Evolutionary conservation across 208 protist species (phyloP), one percentile per base, ranked within the genome.

Genomic region (Naegleria gruberi): DNA sequence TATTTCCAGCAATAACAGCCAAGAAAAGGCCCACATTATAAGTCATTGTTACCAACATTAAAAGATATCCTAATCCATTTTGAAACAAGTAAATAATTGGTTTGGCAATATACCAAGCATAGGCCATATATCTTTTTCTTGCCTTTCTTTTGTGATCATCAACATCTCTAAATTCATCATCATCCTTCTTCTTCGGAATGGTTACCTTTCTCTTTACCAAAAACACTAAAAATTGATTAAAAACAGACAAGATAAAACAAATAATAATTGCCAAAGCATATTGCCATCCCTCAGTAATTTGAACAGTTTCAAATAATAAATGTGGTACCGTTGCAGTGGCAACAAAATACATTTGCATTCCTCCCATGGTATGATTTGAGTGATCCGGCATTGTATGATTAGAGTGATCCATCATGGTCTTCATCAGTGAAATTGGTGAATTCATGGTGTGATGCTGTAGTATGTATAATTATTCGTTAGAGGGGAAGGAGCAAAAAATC

Each of bases 11-110:
- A 41, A 87, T 30, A 57, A 87, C n/a, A 37, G 82, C 17, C 41
- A 87, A n/a, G 55, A 87, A 87, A 8, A 87, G 19, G 19, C 82
- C 82, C 12, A 87, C 40, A 15, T 87, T 87, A 55, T 55, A 87
- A 37, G 43, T 87, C 82, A 87, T 87, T 1, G 43, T 40, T 4
- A 40, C 43, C 4, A 87, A 40, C 82, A 87, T 87, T 17, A 87
- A 55, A 7, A 87, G 43, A 51, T 87, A 87, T 8, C 26, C 17
- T 8, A 87, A 55, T 55, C 8, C 17, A 55, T 47, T 55, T 55
- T 87, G 82, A 19, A 87, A 46, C 17, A 87, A 40, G 15, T 45
- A 87, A 34, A 87, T 41, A 30, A 55, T 40, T 40, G 82, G 44
- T 40, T 87, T 87, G 5, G 55, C 37, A 0, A 51, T 19, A 23